Evolutionary conservation across 805 yeast species (phyloP), one percentile per base, ranked within the genome.

Genomic region (Pichia californica): DNA sequence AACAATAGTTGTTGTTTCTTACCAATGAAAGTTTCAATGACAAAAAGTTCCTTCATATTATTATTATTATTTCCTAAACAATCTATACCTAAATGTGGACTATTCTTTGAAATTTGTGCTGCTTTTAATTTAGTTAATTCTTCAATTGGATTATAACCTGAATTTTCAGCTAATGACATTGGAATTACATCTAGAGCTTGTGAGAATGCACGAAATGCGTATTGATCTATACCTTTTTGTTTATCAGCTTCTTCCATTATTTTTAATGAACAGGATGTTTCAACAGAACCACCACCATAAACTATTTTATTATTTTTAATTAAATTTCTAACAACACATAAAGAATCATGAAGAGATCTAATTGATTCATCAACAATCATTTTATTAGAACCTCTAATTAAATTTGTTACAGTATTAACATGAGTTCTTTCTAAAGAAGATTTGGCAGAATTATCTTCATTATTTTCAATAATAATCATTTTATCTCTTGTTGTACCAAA

Each of bases 261-360:
- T 15, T 93, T 94, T 54, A 93, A 68, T 13, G 98, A 88, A 71
- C 95, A 84, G 3, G 96, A 76, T 41, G 93, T 81, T 69, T 93
- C 99, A 30, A 98, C 94, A 19, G 99, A 95, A 53, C 99, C 99
- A 55, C 99, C 99, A 51, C 99, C 99, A 59, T 93, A 93, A n/a
- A 94, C 97, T 36, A 93, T 87, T 64, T 96, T 77, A 62, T 80
- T 83, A 64, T 94, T 98, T 57, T 82, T 79, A 40, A 94, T 83
- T 61, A 93, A 76, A 68, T 93, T 94, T 69, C 99, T 84, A 25
- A 93, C 99, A 36, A 94, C 99, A 69, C 99, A 91, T 45, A 93
- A 70, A 8, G 99, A 86, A 63, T 93, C 99, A 58, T 93, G 98
- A 46, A 93, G 73, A 1, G 99, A 97, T 64, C 99, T 83, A 52